Conservation (phyloP, 768 basidiomycete genomes). For the Leccinum pellstonianum region DNA sequence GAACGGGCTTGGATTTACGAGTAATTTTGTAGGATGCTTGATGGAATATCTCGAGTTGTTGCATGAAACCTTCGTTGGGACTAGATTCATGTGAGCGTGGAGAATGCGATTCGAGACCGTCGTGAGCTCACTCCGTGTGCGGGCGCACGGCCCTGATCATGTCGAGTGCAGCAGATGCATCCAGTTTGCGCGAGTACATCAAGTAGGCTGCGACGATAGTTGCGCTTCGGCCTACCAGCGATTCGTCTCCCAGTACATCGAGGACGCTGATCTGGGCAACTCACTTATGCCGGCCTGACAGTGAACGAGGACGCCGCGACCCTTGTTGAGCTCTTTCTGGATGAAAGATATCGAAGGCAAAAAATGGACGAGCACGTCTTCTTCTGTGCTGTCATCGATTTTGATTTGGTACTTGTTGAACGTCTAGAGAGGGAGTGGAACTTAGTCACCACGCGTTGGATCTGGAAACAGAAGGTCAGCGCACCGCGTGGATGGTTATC, state of each 20-base stretch:
- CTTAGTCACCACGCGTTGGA: background rate
- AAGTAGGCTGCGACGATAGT: constrained; percentile 87
- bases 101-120: background rate
- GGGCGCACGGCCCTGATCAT: constrained; percentile 68
- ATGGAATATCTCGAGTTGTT: constrained; percentile 80
- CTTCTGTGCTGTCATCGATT: constrained; percentile 72
- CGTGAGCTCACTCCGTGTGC: constrained; percentile 59
- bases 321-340: constrained; percentile 70
- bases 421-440: constrained; percentile 45
- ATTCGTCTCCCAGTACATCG: constrained; percentile 3
- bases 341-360: constrained; percentile 83
- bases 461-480: background rate
- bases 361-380: constrained; percentile 77
- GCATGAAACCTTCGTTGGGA: constrained; percentile 82
- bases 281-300: constrained; percentile 88
- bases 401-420: constrained; percentile 78
- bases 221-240: constrained; percentile 67
- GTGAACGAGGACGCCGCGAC: constrained; percentile 79
- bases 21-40: constrained; percentile 68
- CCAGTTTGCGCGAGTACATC: constrained; percentile 67
- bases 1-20: constrained; percentile 61
- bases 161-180: constrained; percentile 61
- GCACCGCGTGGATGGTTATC: constrained; percentile 63
- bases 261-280: constrained; percentile 28
- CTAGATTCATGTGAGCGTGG: constrained; percentile 39